phyloP scores from a whole-genome alignment of 2,329 filamentous ascomycete genomes.

The Aspergillus hiratsukae region DNA sequence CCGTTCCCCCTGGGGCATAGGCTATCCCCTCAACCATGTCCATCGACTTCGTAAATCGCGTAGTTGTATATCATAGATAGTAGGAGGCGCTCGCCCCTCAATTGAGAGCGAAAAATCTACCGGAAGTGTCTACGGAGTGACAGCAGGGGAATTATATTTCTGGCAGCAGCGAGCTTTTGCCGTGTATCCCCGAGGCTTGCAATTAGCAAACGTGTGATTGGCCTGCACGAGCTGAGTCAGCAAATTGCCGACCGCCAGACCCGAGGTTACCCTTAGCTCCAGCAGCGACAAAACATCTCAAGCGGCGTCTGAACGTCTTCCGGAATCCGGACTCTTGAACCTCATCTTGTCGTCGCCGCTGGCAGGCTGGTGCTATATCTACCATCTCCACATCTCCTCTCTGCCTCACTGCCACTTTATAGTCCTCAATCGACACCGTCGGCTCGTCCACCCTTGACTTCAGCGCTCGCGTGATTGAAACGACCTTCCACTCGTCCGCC shows the following conservation, averaged over 20 bases:
- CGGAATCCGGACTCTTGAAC: slow-evolving; percentile 12
- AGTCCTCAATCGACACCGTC: background rate
- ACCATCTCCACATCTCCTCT: slow-evolving; percentile 4
- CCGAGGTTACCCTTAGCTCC: slow-evolving; percentile 30
- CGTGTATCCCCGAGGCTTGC: slow-evolving; percentile 38
- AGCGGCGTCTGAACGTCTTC: slow-evolving; percentile 13
- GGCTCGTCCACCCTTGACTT: background rate
- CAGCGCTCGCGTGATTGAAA: slow-evolving; percentile 8
- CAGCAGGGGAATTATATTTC: slow-evolving; percentile 10
- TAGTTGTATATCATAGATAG: background rate
- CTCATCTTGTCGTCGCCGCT: slow-evolving; percentile 19
- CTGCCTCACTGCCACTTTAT: background rate
- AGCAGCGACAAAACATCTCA: slow-evolving; percentile 23
- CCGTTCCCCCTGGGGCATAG: background rate
- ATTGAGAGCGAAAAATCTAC: background rate
- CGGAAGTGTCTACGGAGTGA: background rate
- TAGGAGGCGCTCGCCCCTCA: background rate
- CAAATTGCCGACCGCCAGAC: slow-evolving; percentile 27
- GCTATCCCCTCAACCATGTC: background rate
- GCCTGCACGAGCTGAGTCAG: slow-evolving; percentile 26
- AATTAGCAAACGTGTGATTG: slow-evolving; percentile 33
- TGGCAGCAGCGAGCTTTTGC: slow-evolving; percentile 11
- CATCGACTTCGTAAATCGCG: background rate
- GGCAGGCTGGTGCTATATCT: slow-evolving; percentile 11
- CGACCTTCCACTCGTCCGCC: slow-evolving; percentile 9